phyloP scores from a whole-genome alignment of 257 asterid genomes.

The Galeopsis tetrahit region DNA sequence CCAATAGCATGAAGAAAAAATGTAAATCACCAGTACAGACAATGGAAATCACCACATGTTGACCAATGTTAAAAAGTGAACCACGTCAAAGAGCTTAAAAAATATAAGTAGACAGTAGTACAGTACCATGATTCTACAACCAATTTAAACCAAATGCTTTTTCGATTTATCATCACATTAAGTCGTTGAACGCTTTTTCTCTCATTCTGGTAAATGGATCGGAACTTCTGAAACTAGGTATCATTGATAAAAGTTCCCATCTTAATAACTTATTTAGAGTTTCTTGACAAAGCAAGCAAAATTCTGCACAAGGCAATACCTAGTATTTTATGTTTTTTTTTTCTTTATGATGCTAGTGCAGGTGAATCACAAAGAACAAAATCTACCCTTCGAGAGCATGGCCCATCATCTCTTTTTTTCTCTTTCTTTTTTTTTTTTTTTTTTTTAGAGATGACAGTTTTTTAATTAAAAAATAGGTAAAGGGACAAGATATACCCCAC shows the following conservation, averaged over 20 bases:
- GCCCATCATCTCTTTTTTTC: background rate
- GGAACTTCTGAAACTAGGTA: background rate
- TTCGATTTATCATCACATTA: background rate
- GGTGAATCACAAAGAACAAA: background rate
- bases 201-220: constrained; percentile 16
- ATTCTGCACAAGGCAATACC: background rate
- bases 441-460: background rate
- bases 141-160: constrained; percentile 9
- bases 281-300: constrained; percentile 12
- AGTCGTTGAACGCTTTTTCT: background rate
- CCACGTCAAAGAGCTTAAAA: constrained; percentile 16
- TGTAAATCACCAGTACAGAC: background rate
- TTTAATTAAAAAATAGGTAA: background rate
- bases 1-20: constrained; percentile 13
- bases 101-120: constrained; percentile 5
- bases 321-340: background rate
- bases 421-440: background rate
- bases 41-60: constrained; percentile 20
- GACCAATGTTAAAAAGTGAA: constrained; percentile 9
- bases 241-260: background rate
- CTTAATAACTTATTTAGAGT: background rate
- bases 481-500: background rate
- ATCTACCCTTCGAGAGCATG: background rate
- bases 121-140: background rate
- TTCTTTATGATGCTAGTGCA: background rate